phyloP scores from a whole-genome alignment of 2,329 filamentous ascomycete species.

The Zymoseptoria crescenta region DNA sequence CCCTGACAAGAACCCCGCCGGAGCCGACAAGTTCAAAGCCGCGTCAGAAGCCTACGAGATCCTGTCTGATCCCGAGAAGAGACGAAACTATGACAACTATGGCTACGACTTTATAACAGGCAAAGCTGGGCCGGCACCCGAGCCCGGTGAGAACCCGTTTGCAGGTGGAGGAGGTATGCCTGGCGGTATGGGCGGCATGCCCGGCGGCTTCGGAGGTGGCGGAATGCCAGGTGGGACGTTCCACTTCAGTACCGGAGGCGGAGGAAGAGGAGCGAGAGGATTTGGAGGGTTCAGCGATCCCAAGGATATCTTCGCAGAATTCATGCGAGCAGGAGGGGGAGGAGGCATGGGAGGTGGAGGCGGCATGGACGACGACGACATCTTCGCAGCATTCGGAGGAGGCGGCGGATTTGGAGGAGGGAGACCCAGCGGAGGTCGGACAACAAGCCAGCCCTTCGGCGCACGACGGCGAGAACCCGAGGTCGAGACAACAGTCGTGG shows the following conservation, averaged over 20 bases:
- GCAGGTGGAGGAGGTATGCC: slow-evolving; percentile 47
- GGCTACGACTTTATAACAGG: slow-evolving; percentile 75
- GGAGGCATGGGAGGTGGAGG: slow-evolving; percentile 40
- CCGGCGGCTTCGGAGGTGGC: slow-evolving; percentile 40
- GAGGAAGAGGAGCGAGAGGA: slow-evolving; percentile 48
- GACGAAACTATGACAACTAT: slow-evolving; percentile 89
- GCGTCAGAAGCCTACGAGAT: slow-evolving; percentile 97
- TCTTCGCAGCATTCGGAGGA: slow-evolving; percentile 48
- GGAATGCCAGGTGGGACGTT: slow-evolving; percentile 48
- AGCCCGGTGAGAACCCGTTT: slow-evolving; percentile 40
- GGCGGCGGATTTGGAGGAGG: slow-evolving; percentile 32
- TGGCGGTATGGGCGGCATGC: slow-evolving; percentile 48
- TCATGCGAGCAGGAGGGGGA: slow-evolving; percentile 55
- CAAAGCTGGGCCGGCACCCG: slow-evolving; percentile 43
- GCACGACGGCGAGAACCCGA: slow-evolving; percentile 46
- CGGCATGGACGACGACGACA: slow-evolving; percentile 47
- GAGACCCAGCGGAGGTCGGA: slow-evolving; percentile 39
- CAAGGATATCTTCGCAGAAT: slow-evolving; percentile 77
- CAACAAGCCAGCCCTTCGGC: slow-evolving; percentile 26
- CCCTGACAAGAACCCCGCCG: slow-evolving; percentile 90
- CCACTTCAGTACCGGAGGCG: slow-evolving; percentile 55
- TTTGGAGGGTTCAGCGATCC: slow-evolving; percentile 73
- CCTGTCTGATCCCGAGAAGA: slow-evolving; percentile 91
- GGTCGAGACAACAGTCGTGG: slow-evolving; percentile 83
- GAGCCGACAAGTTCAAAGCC: slow-evolving; percentile 95